A percentile compares a stretch with the other conserved stretches of the same genome.
These are phyloP conservation scores for Herpetospermum pedunculosum DNA, from an alignment of 306 rosid genomes.

Conservation along the genomic window DNA sequence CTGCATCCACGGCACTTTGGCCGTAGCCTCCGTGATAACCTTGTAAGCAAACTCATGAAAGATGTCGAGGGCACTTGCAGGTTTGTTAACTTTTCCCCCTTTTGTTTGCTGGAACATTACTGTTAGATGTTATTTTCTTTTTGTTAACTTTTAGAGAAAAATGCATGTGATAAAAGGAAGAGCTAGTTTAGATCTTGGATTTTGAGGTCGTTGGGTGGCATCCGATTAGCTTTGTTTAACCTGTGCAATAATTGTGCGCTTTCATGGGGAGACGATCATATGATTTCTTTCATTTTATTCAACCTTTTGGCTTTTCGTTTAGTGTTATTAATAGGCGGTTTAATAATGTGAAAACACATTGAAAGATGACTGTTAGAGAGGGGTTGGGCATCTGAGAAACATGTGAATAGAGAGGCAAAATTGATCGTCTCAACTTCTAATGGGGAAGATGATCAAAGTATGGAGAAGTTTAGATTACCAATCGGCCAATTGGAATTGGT, in stretches of 20 bases:
- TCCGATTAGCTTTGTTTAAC: not conserved
- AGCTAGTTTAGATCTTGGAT: not conserved
- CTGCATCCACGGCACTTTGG: slow-evolving; percentile 94
- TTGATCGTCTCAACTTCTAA: not conserved
- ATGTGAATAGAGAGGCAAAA: too few relatives aligned
- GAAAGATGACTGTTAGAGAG: not conserved
- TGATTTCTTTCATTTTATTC: not conserved
- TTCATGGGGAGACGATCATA: not conserved
- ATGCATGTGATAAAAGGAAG: not conserved
- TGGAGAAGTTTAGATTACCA: not conserved
- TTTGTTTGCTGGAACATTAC: not conserved
- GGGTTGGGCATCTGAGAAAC: not conserved
- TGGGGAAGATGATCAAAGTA: not conserved
- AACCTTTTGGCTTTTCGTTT: not conserved
- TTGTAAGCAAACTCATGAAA: slow-evolving; percentile 88
- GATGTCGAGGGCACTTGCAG: slow-evolving; percentile 98
- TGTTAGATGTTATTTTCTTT: not conserved
- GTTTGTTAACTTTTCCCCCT: slow-evolving; percentile 11
- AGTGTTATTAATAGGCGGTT: not conserved
- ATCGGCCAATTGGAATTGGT: not conserved
- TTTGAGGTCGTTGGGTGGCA: not conserved
- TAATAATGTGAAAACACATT: not conserved
- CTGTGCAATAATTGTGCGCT: too few relatives aligned
- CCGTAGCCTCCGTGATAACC: slow-evolving; percentile 77
- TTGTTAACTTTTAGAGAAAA: not conserved